Conservation (phyloP, 176 grass and related monocot genomes). For the Juncus inflexus region DNA sequence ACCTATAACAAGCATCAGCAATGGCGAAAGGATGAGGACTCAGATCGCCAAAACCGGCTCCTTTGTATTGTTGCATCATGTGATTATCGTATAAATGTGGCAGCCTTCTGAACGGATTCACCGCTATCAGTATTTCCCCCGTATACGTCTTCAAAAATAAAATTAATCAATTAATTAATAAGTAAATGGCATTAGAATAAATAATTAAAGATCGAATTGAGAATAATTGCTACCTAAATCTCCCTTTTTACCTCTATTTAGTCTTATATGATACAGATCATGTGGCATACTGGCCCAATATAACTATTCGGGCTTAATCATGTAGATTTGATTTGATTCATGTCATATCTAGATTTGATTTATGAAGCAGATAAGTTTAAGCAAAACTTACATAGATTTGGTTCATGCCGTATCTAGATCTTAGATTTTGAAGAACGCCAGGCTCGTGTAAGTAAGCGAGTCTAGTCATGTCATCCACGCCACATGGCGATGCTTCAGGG, state of each 20-base stretch:
- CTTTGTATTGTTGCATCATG: conserved; percentile 98
- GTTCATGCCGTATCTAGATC: conserved; percentile 83
- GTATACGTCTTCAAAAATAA: conserved; percentile 68
- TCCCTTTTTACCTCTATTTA: no score
- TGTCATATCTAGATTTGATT: no score
- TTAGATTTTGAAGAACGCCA: conserved; percentile 82
- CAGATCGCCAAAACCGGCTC: conserved; percentile 75
- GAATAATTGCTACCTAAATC: no score
- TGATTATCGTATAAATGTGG: conserved; percentile 90
- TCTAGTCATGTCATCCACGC: conserved; percentile 93
- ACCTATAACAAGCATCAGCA: conserved; percentile 90
- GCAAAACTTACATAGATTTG: conserved; percentile 78
- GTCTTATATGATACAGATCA: no score
- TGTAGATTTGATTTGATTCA: no score
- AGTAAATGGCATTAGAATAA: background rate
- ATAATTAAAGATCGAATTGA: no score
- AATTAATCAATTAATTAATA: conserved; percentile 28
- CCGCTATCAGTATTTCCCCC: conserved; percentile 90
- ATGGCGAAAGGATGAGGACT: conserved; percentile 95
- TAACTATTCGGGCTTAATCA: no score
- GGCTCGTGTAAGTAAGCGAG: conserved; percentile 88
- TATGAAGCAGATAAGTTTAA: background rate
- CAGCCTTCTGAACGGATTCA: conserved; percentile 94
- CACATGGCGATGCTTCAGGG: conserved; percentile 58
- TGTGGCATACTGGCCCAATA: no score